Evolutionary conservation across 78 protist genomes (phyloP).

Genomic region (Dictyostelium brefeldianum): DNA sequence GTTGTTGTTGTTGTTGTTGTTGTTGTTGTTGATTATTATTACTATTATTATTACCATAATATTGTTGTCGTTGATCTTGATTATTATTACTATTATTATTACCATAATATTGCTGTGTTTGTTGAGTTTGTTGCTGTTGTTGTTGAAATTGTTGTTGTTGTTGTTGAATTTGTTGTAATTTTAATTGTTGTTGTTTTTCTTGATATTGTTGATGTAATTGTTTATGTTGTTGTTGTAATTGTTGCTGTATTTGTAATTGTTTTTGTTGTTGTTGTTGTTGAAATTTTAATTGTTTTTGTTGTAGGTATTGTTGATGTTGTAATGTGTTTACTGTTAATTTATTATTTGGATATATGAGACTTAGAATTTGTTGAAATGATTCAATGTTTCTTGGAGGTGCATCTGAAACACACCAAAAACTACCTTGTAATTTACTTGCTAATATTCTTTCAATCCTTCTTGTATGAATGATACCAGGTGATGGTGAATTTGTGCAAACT

Average conservation of each 20-base stretch:
- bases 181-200: not conserved
- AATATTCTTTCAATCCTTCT: conserved; percentile 61
- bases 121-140: not conserved
- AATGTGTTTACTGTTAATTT: not conserved
- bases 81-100: not conserved
- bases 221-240: conserved; percentile 30
- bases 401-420: conserved; percentile 76
- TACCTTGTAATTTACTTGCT: conserved; percentile 40
- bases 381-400: conserved; percentile 70
- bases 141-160: conserved; percentile 8
- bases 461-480: conserved; percentile 48
- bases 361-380: conserved; percentile 63
- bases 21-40: not conserved
- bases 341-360: conserved; percentile 59
- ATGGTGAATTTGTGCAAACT: conserved; percentile 71
- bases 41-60: not conserved
- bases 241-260: conserved; percentile 28
- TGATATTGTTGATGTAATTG: conserved; percentile 9
- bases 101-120: not conserved
- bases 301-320: not conserved
- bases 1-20: not conserved
- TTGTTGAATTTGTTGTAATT: not conserved
- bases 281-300: conserved; percentile 11
- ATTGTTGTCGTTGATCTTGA: not conserved
- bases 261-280: conserved; percentile 16